Evolutionary conservation across 768 basidiomycete genomes (phyloP).

Genomic region (Amanita rimosa): DNA sequence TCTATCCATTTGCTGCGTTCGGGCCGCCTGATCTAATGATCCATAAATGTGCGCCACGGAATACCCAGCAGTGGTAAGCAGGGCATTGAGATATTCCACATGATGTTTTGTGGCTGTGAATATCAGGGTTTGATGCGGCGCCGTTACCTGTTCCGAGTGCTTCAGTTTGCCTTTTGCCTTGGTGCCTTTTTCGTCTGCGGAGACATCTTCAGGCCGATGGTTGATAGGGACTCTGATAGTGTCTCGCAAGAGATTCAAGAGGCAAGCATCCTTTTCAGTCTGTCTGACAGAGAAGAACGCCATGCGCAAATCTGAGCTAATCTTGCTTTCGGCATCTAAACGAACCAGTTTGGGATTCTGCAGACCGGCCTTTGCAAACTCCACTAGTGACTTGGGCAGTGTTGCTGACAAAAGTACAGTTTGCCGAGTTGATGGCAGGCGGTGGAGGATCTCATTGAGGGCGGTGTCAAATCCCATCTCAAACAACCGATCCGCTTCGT

Average conservation of each 20-base stretch:
- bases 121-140: conserved; percentile 85
- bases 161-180: conserved; percentile 42
- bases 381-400: conserved; percentile 88
- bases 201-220: conserved; percentile 18
- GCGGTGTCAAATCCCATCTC: conserved; percentile 97
- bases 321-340: conserved; percentile 93
- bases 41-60: conserved; percentile 92
- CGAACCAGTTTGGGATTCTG: conserved; percentile 90
- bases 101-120: conserved; percentile 98
- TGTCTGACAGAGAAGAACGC: conserved; percentile 90
- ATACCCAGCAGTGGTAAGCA: conserved; percentile 77
- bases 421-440: conserved; percentile 79
- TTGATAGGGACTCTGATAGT: conserved; percentile 74
- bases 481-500: conserved; percentile 97
- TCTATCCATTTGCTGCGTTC: conserved; percentile 80
- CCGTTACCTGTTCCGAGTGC: conserved; percentile 37
- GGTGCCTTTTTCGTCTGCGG: conserved; percentile 19
- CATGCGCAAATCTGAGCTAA: conserved; percentile 88
- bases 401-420: conserved; percentile 96
- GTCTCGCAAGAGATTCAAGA: conserved; percentile 76
- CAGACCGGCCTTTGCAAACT: conserved; percentile 97
- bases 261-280: conserved; percentile 87
- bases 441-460: conserved; percentile 82
- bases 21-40: conserved; percentile 84
- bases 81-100: conserved; percentile 81